Base-by-base conservation (phyloP, 805 yeast genomes). In the Saccharomycodes ludwigii region DNA sequence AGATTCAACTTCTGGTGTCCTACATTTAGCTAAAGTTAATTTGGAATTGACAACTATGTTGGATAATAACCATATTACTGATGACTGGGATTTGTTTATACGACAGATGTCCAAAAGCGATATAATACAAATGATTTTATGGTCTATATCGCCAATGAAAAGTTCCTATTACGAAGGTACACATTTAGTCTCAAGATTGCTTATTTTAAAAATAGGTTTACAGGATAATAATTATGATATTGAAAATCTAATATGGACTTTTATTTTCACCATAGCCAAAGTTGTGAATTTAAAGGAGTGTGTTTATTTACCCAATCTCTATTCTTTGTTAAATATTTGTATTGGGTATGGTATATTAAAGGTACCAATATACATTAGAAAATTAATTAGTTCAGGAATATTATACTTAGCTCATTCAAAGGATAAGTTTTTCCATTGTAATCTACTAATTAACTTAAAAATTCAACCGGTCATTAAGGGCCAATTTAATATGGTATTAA, bases 361-460 rank as follows among this genome's bases (percentile, higher is more conserved):
- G 35, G 52, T 55, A 2, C 51, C 64, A 1, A 66, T 79, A 1
- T 88, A 88, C 46, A 62, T 86, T 35, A 61, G 96, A 44, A 72
- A 76, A 42, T 58, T 86, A 22, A 85, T 88, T 27, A 83, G 95
- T 7, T 75, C 91, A 1, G 98, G 96, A 4, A 63, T 84, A 1
- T 70, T 86, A 28, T 83, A 80, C 52, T 52, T 73, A 3, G 64
- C 70, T 6, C 68, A 71, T 13, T 62, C 62, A 6, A 51, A 56
- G 18, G 76, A 76, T 31, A 63, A 62, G 46, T 54, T 46, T 36
- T 65, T 65, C 26, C 94, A 70, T 47, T 58, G 77, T 15, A 42
- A 60, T 8, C 61, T 80, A 6, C 55, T 80, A 34, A 66, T 68
- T 38, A 73, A 76, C 34, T 50, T 81, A 23, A 81, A 78, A 3